phyloP scores from a whole-genome alignment of 176 grass and related monocot genomes.

The Eragrostis nindensis region DNA sequence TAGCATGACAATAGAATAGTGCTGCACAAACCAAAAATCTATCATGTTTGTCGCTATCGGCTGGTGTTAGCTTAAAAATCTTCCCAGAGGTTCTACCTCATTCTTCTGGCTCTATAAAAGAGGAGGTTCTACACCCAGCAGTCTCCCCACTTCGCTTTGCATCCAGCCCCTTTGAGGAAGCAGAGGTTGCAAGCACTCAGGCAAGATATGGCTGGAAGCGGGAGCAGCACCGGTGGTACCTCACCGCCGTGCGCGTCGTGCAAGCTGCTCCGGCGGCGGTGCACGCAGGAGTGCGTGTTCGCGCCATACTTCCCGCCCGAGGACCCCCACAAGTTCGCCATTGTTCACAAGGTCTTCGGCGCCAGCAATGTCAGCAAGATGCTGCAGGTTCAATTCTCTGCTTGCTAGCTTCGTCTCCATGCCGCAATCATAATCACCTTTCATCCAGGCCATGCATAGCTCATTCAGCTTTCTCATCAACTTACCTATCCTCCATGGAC shows the following conservation, averaged over 20 bases:
- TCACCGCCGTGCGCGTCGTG: conserved; percentile 29
- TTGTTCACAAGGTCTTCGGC: conserved; percentile 83
- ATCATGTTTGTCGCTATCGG: conserved; percentile 16
- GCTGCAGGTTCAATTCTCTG: conserved; percentile 47
- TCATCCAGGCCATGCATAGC: no score
- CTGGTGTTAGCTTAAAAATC: not conserved
- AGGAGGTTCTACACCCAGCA: not conserved
- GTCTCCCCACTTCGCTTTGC: conserved; percentile 1
- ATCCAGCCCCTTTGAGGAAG: no score
- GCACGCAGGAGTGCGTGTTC: conserved; percentile 58
- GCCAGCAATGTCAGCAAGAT: conserved; percentile 97
- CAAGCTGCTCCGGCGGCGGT: conserved; percentile 62
- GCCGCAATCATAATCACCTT: no score
- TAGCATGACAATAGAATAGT: conserved; percentile 3
- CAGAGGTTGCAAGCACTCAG: not conserved
- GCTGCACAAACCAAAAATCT: not conserved
- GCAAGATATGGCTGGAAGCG: not conserved
- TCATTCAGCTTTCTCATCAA: no score
- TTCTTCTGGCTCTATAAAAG: conserved; percentile 35
- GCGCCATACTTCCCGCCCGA: conserved; percentile 63
- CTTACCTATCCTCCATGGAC: no score
- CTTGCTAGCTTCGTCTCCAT: no score
- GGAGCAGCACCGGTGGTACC: not conserved
- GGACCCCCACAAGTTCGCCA: conserved; percentile 72
- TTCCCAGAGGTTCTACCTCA: not conserved